Conservation (phyloP, 176 grass and related monocot species). For the Microstegium vimineum region DNA sequence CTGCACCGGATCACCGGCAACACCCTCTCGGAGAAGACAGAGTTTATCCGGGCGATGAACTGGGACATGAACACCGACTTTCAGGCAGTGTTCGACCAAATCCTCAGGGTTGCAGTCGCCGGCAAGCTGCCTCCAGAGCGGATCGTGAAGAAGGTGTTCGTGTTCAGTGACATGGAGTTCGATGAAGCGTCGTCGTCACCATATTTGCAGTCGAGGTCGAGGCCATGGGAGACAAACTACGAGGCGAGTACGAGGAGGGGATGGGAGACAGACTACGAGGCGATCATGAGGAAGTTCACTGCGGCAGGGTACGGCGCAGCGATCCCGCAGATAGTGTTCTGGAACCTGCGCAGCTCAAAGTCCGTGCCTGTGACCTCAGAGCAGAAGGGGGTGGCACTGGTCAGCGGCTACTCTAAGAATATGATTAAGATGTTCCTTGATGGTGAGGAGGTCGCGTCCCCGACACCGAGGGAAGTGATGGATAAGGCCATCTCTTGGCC, state of each 20-base stretch:
- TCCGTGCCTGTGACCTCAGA: conserved; percentile 39
- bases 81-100: conserved; percentile 60
- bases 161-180: conserved; percentile 94
- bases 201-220: not conserved
- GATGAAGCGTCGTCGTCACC: conserved; percentile 39
- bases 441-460: conserved; percentile 8
- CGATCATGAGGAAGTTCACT: conserved; percentile 48
- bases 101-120: not conserved
- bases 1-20: conserved; percentile 34
- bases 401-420: conserved; percentile 81
- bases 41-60: conserved; percentile 33
- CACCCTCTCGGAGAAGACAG: conserved; percentile 18
- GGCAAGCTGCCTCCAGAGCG: conserved; percentile 31
- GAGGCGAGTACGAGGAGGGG: not conserved
- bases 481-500: conserved; percentile 46
- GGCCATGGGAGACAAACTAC: conserved; percentile 27
- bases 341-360: conserved; percentile 52
- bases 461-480: conserved; percentile 45
- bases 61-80: conserved; percentile 34
- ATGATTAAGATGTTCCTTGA: conserved; percentile 65
- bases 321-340: conserved; percentile 70
- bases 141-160: conserved; percentile 63
- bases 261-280: conserved; percentile 83
- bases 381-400: conserved; percentile 64
- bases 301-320: conserved; percentile 50